phyloP scores from a whole-genome alignment of 2,329 filamentous ascomycete genomes.

The Ceratocystis variospora region DNA sequence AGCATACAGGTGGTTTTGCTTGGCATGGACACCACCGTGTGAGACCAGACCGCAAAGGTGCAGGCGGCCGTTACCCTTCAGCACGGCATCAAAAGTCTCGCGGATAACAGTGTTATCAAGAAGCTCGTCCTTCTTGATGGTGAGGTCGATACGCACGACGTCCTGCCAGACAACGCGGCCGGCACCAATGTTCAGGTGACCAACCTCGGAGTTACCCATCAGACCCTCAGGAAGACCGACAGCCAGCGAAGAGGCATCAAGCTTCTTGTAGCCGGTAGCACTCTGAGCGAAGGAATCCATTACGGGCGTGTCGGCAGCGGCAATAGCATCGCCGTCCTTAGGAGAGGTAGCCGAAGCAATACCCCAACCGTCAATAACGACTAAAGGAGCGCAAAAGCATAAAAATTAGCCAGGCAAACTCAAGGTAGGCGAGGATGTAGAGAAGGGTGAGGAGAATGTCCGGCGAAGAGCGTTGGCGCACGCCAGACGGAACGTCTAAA shows the following conservation, averaged over 20 bases:
- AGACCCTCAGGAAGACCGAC: constrained; percentile 91
- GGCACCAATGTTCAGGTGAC: constrained; percentile 95
- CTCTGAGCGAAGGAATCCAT: constrained; percentile 87
- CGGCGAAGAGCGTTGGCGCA: constrained; percentile 3
- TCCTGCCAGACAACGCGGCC: constrained; percentile 98
- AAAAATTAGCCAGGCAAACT: constrained; percentile 46
- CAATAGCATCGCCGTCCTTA: constrained; percentile 86
- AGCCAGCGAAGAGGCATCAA: constrained; percentile 90
- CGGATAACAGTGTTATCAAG: constrained; percentile 64
- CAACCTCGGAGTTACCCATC: constrained; percentile 98
- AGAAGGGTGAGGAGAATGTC: constrained; percentile 32
- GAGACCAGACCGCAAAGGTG: constrained; percentile 87
- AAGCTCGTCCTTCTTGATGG: constrained; percentile 73
- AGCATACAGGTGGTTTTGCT: constrained; percentile 83
- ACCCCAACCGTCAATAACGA: constrained; percentile 99
- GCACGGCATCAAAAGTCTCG: constrained; percentile 62
- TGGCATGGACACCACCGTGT: constrained; percentile 90
- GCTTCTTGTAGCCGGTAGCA: constrained; percentile 72
- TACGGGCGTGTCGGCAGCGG: constrained; percentile 78
- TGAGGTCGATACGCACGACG: constrained; percentile 88
- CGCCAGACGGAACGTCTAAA: not conserved
- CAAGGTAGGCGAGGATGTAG: constrained; percentile 42
- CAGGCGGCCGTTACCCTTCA: constrained; percentile 78
- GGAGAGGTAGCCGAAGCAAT: constrained; percentile 67
- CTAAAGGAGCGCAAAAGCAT: constrained; percentile 42